Evolutionary conservation across 1,284 basidiomycete genomes (phyloP).

Genomic region (Termitomyces sp.): DNA sequence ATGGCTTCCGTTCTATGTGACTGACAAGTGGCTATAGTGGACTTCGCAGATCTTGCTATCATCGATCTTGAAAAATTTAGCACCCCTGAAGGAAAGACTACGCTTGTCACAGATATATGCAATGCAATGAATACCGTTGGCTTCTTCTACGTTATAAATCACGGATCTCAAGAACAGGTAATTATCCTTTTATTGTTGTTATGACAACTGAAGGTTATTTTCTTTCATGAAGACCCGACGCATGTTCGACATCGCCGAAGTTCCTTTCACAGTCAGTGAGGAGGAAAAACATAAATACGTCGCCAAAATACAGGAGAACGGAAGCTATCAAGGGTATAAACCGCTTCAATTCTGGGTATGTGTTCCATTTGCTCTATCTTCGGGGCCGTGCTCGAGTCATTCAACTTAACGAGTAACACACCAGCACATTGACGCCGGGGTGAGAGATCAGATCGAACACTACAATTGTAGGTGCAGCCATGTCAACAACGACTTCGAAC

Average conservation of each 20-base stretch:
- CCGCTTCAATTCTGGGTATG: conserved; percentile 49
- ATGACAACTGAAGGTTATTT: conserved; percentile 30
- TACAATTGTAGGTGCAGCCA: conserved; percentile 8
- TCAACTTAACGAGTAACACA: too few relatives aligned
- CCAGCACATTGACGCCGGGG: conserved; percentile 51
- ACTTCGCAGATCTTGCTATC: conserved; percentile 63
- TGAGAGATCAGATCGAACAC: conserved; percentile 47
- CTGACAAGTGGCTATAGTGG: too few relatives aligned
- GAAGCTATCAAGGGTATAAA: conserved; percentile 60
- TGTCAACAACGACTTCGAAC: too few relatives aligned
- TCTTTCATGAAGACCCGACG: conserved; percentile 7
- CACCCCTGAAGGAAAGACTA: conserved; percentile 41
- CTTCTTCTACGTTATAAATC: conserved; percentile 8
- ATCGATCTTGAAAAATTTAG: conserved; percentile 54
- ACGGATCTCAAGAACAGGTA: conserved; percentile 36
- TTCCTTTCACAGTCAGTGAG: conserved; percentile 49
- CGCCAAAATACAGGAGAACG: conserved; percentile 42
- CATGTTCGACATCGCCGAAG: conserved; percentile 57
- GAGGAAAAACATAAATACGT: conserved; percentile 55
- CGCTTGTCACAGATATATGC: conserved; percentile 42
- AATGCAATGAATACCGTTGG: conserved; percentile 7
- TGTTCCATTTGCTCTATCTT: too few relatives aligned
- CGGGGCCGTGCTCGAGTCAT: too few relatives aligned
- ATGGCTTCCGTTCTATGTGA: not conserved
- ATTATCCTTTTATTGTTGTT: conserved; percentile 53